Base-by-base conservation (phyloP, 768 basidiomycete genomes). In the Phanerochaete carnosa region DNA sequence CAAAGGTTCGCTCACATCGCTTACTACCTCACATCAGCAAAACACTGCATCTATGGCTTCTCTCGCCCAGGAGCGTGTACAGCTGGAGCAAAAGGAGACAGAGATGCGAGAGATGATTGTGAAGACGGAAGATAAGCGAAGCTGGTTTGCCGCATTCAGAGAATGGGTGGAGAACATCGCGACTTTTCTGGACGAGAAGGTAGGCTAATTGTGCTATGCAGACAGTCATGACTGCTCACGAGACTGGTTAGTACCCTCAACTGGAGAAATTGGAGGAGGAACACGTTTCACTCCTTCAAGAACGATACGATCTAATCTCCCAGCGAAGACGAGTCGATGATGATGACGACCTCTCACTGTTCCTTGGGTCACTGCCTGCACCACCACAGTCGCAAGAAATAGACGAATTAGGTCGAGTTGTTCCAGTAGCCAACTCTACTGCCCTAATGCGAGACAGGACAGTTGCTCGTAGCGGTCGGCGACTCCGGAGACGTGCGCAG, bases 171-270 rank as follows among this genome's bases (percentile, higher is more conserved):
- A 94, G 71, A 83, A 83, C 61, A 83, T 94, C 7, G 93, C 90
- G 3, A 82, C 82, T n/a, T 94, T 95, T 71, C 76, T 95, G 22
- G 93, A 95, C 67, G 90, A 91, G 75, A 95, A 95, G 85, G 92
- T 90, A 22, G 3, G 73, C 61, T 50, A 50, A 23, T 46, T 35
- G 46, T 60, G n/a, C 16, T 29, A 53, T 45, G 19, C 23, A 12
- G 5, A 16, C n/a, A n/a, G 3, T 33, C 12, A 12, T 33, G 9
- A 11, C 11, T 33, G 12, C 6, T 12, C 53, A 59, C 46, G 30
- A 47, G n/a, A n/a, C n/a, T 19, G 47, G 19, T 9, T 64, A 95
- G 93, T 93, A 85, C 65, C 92, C 92, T 7, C 74, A 77, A 35
- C 78, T 95, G 13, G 93, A 94, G 71, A 85, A 82, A 62, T 77